phyloP scores from a whole-genome alignment of 495 filamentous ascomycete species.

The Penicillium tannophilum region DNA sequence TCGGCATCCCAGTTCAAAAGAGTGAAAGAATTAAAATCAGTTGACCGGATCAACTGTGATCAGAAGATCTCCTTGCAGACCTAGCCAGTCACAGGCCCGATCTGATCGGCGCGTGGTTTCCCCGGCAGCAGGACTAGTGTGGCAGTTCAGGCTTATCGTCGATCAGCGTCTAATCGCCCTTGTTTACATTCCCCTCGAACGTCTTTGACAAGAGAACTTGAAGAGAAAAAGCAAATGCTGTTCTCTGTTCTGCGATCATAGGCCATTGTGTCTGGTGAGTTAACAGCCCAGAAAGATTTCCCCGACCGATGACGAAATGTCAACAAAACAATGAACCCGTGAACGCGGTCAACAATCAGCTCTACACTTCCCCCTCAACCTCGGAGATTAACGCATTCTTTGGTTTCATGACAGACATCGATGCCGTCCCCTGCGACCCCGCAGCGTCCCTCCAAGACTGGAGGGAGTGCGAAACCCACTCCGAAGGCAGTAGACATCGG shows the following conservation, averaged over 20 bases:
- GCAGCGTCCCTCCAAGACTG: slow-evolving; percentile 42
- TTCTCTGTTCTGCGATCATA: slow-evolving; percentile 10
- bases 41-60: not conserved
- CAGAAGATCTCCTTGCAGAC: slow-evolving; percentile 4
- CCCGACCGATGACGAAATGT: not conserved
- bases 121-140: slow-evolving; percentile 26
- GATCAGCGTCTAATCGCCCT: slow-evolving; percentile 12
- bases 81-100: slow-evolving; percentile 1
- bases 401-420: slow-evolving; percentile 29
- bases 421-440: slow-evolving; percentile 52
- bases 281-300: not conserved
- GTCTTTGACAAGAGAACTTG: not conserved
- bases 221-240: slow-evolving; percentile 20
- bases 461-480: slow-evolving; percentile 39
- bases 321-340: not conserved
- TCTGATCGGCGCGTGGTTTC: slow-evolving; percentile 31
- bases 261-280: slow-evolving; percentile 18
- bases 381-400: slow-evolving; percentile 2
- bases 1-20: no score
- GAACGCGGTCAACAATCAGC: not conserved
- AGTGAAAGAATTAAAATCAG: not conserved
- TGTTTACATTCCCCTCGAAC: slow-evolving; percentile 23
- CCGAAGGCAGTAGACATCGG: slow-evolving; percentile 55
- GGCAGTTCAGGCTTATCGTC: slow-evolving; percentile 20
- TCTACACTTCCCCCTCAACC: not conserved